Conservation (phyloP, 257 asterid species). For the Solanum appendiculatum region DNA sequence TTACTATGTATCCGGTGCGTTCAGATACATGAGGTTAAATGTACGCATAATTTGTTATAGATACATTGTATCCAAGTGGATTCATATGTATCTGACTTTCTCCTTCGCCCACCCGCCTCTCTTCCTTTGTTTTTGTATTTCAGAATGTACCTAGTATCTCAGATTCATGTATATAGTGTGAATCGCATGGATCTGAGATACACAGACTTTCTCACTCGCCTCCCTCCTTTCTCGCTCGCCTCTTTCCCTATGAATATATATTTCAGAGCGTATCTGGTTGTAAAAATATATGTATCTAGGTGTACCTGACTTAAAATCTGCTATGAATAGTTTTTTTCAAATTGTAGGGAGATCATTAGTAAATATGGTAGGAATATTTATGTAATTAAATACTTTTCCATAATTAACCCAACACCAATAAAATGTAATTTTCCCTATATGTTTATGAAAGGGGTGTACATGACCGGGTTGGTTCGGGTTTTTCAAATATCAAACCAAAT, state of each 20-base stretch:
- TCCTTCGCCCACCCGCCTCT: accelerated
- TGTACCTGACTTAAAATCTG: neutral
- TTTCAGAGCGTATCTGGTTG: too few species aligned
- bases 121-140: neutral
- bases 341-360: neutral
- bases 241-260: too few species aligned
- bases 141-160: neutral
- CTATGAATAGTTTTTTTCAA: too few species aligned
- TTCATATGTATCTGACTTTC: too few species aligned
- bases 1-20: too few species aligned
- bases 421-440: neutral
- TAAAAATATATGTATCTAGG: neutral
- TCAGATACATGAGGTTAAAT: neutral
- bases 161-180: neutral
- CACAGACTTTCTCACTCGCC: neutral
- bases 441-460: too few species aligned
- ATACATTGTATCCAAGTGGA: too few species aligned
- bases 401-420: neutral
- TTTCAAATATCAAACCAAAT: too few species aligned
- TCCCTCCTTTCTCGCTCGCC: neutral
- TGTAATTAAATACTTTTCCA: too few species aligned
- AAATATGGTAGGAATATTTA: too few species aligned
- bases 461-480: too few species aligned
- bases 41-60: neutral
- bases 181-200: neutral